Base-by-base conservation (phyloP, 208 protist genomes). In the Trypanosoma mega region DNA sequence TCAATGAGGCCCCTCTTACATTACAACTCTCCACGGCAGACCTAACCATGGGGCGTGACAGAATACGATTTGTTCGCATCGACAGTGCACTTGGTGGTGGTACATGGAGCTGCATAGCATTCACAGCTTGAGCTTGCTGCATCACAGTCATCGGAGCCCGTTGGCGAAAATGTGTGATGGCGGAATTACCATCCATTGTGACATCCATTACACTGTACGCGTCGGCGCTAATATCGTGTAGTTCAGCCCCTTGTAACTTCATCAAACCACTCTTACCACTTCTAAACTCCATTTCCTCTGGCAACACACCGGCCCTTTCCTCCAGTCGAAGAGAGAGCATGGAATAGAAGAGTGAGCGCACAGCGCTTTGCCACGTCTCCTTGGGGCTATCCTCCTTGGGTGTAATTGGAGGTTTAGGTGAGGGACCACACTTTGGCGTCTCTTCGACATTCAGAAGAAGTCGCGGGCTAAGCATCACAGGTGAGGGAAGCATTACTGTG, bases 111-210 rank as follows among this genome's bases (percentile, higher is more conserved):
- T 31, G 60, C 24, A 56, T 29, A 0, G 47, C 29, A 7, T 29
- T 5, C 26, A 46, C 23, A 2, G 3, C 12, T 1, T 63, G 46
- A 3, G 66, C 53, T 2, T 14, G 20, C 39, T 72, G 66, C n/a
- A 61, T 3, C 12, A 72, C 29, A 51, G 53, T 62, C 9, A 51
- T 39, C 20, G 12, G 7, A 1, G 53, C 59, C 20, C 57, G 58
- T 14, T 1, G 31, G 9, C 82, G 79, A n/a, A 60, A 74, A 29
- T 76, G 78, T 37, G 90, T 43, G 37, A 68, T 76, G 39, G 71
- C 73, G 49, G 73, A 78, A 50, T 93, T 93, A 12, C 82, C 86
- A 53, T 93, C 86, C 70, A 93, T 66, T 14, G 64, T 52, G n/a
- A 93, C 69, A 57, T 90, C 79, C 48, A 92, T 65, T 3, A 63